Evolutionary conservation across 805 yeast genomes (phyloP).

Genomic region (Teunomyces kruisii): DNA sequence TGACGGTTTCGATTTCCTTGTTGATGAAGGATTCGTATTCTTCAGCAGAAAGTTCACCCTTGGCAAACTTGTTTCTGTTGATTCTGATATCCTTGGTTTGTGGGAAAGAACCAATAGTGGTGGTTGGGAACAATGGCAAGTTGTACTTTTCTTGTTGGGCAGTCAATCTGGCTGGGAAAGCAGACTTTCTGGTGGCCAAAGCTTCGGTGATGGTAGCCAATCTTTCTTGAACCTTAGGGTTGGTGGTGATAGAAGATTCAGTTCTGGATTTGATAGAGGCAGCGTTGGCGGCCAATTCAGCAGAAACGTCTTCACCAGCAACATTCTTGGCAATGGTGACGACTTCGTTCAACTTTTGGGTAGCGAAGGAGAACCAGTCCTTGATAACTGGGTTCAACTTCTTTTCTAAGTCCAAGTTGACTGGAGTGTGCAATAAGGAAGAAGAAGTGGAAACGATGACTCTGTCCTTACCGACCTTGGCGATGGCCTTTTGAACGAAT

Average conservation of each 20-base stretch:
- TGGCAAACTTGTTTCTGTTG: slow-evolving; percentile 96
- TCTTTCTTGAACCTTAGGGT: slow-evolving; percentile 86
- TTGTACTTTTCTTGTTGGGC: slow-evolving; percentile 86
- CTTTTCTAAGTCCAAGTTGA: slow-evolving; percentile 88
- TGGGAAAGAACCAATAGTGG: slow-evolving; percentile 99
- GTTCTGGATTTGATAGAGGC: slow-evolving; percentile 81
- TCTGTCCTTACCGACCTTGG: slow-evolving; percentile 80
- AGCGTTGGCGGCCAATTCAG: slow-evolving; percentile 81
- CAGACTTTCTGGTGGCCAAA: slow-evolving; percentile 77
- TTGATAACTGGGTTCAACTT: slow-evolving; percentile 88
- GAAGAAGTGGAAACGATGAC: slow-evolving; percentile 94
- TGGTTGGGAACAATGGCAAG: slow-evolving; percentile 98
- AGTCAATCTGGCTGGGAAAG: slow-evolving; percentile 83
- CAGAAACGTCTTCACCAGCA: slow-evolving; percentile 77
- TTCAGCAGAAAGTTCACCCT: slow-evolving; percentile 94
- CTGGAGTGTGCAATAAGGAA: slow-evolving; percentile 97
- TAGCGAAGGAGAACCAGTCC: slow-evolving; percentile 98
- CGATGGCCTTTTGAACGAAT: slow-evolving; percentile 78
- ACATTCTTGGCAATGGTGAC: slow-evolving; percentile 86
- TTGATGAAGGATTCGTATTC: slow-evolving; percentile 96
- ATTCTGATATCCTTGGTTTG: slow-evolving; percentile 99
- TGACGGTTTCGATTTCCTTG: slow-evolving; percentile 92
- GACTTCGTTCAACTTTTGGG: slow-evolving; percentile 92
- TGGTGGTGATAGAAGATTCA: slow-evolving; percentile 86
- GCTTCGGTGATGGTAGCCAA: slow-evolving; percentile 74